These are phyloP conservation scores for Phytophthora crassamura DNA, from an alignment of 352 stramenopile species.

Conservation along the genomic window DNA sequence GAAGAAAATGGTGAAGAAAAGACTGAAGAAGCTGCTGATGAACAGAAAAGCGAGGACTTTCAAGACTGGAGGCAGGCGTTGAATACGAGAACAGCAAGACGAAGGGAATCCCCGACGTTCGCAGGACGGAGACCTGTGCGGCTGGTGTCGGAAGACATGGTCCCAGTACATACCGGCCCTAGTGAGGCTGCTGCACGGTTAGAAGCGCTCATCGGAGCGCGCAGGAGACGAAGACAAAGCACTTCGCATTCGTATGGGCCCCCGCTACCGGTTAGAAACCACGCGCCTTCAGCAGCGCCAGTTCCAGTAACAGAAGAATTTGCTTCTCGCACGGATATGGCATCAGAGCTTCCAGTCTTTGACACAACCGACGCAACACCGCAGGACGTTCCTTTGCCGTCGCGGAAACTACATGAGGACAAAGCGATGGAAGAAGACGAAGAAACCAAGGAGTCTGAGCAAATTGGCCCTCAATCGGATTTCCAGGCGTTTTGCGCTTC, in stretches of 20 bases:
- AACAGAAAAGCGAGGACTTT: background rate
- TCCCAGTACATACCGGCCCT: conserved; percentile 5
- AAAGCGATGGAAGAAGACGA: conserved; percentile 13
- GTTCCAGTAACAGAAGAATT: background rate
- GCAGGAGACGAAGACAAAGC: conserved; percentile 19
- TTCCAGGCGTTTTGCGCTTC: conserved; percentile 44
- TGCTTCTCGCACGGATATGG: conserved; percentile 1
- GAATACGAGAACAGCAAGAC: conserved; percentile 1
- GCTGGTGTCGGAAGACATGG: conserved; percentile 24
- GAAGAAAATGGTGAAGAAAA: conserved; percentile 15
- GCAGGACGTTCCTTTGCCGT: background rate
- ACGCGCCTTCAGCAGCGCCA: background rate
- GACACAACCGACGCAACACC: background rate
- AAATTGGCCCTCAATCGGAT: conserved; percentile 13
- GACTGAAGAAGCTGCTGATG: background rate
- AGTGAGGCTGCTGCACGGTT: conserved; percentile 24
- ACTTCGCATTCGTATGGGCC: background rate
- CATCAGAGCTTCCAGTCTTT: background rate
- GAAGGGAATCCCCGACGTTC: conserved; percentile 25
- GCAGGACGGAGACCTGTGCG: conserved; percentile 26
- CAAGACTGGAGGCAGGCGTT: conserved; percentile 8
- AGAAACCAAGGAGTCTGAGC: conserved; percentile 22
- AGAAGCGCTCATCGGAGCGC: conserved; percentile 32
- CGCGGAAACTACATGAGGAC: conserved; percentile 9
- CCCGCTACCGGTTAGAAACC: background rate